phyloP scores from a whole-genome alignment of 257 asterid species.

The Gynochthodes officinalis region DNA sequence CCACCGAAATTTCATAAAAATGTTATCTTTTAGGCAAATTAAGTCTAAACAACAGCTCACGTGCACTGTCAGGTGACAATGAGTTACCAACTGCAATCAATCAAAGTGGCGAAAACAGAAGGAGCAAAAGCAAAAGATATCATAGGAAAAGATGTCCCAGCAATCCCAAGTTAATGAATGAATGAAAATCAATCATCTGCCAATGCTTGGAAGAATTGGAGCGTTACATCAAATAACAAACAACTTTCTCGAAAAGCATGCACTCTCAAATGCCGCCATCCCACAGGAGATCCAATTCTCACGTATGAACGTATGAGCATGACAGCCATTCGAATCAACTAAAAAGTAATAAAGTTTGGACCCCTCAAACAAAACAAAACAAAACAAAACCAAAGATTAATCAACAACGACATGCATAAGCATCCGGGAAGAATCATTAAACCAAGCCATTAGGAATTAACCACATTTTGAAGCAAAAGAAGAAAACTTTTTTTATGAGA shows the following conservation, averaged over 20 bases:
- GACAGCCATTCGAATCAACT: neutral
- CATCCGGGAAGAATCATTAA: neutral
- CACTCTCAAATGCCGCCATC: neutral
- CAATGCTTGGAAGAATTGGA: neutral
- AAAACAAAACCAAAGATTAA: neutral
- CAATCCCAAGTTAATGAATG: too few species aligned
- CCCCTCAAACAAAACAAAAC: neutral
- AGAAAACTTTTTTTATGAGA: too few species aligned
- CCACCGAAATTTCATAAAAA: neutral
- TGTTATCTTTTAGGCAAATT: neutral
- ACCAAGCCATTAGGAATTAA: neutral
- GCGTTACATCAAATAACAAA: neutral
- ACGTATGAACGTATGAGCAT: neutral
- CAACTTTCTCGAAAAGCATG: neutral
- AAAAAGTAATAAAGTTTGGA: neutral
- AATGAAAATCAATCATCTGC: neutral
- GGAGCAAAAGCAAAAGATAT: too few species aligned
- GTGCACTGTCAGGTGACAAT: neutral
- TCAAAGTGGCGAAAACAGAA: neutral
- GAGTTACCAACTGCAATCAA: constrained; percentile 3
- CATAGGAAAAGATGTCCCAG: too few species aligned
- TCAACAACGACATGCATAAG: neutral
- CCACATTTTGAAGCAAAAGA: neutral
- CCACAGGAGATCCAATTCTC: neutral
- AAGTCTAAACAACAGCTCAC: neutral